A percentile compares a stretch with the other conserved stretches of the same genome.
Conservation (phyloP, 192 early-diverging fungal genomes). For the Powellomyces hirtus region DNA sequence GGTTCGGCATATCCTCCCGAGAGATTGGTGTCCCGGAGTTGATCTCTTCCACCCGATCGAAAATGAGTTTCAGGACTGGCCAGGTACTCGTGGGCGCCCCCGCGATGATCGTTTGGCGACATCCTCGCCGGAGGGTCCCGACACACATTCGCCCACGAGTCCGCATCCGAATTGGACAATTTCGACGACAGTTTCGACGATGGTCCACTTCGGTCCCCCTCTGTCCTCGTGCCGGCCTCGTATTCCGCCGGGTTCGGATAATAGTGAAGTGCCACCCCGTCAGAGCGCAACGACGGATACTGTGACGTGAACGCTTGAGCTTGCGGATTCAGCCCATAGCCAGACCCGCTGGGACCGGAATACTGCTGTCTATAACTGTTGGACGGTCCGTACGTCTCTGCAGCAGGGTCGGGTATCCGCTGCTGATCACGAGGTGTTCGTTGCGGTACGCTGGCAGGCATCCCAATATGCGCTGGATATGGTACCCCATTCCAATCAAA, state of each 20-base stretch:
- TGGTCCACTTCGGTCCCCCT: background rate
- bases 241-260: background rate
- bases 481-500: background rate
- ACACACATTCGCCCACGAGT: background rate
- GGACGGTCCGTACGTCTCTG: background rate
- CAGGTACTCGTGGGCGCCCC: too few relatives aligned
- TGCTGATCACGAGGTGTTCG: background rate
- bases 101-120: too few relatives aligned
- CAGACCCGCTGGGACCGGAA: background rate
- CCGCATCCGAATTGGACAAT: background rate
- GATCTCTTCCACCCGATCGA: too few relatives aligned
- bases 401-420: background rate
- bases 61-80: too few relatives aligned
- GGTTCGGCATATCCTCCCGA: too few relatives aligned
- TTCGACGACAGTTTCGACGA: background rate
- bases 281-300: constrained; percentile 1
- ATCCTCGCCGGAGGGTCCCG: background rate
- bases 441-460: background rate
- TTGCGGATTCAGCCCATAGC: constrained; percentile 2
- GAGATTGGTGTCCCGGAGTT: too few relatives aligned
- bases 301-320: constrained; percentile 5
- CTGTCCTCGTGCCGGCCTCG: background rate
- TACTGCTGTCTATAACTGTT: background rate
- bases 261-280: constrained; percentile 7
- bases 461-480: background rate